phyloP scores from a whole-genome alignment of 176 grass and related monocot species.

The Triticum monococcum region DNA sequence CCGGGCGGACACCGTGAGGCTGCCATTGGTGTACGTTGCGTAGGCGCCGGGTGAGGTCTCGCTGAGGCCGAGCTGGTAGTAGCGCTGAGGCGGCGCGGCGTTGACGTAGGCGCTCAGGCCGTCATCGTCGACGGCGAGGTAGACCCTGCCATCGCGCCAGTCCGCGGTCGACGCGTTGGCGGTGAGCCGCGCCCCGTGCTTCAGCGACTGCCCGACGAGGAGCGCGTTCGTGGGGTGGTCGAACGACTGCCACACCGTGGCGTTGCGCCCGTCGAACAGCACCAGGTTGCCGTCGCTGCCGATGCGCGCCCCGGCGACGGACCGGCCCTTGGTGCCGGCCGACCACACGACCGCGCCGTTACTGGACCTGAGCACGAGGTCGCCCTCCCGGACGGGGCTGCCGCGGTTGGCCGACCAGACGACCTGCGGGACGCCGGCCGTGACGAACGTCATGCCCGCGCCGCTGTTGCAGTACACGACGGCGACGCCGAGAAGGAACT shows the following conservation, averaged over 20 bases:
- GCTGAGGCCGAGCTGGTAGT: slow-evolving; percentile 15
- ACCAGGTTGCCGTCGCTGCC: slow-evolving; percentile 42
- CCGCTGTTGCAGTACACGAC: slow-evolving; percentile 54
- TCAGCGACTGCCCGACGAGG: slow-evolving; percentile 40
- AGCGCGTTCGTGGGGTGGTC: slow-evolving; percentile 53
- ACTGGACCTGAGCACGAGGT: slow-evolving; percentile 19
- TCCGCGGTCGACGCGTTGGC: slow-evolving; percentile 12
- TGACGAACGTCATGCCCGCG: slow-evolving; percentile 20
- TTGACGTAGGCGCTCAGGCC: slow-evolving; percentile 25
- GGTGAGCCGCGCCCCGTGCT: neutral
- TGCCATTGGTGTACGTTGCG: slow-evolving; percentile 29
- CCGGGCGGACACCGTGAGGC: neutral
- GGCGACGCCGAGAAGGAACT: slow-evolving; percentile 42
- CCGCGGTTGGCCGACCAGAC: slow-evolving; percentile 53
- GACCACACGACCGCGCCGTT: slow-evolving; percentile 27
- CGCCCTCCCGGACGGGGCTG: slow-evolving; percentile 24
- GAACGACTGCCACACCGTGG: slow-evolving; percentile 45
- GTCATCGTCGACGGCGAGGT: slow-evolving; percentile 24
- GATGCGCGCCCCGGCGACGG: slow-evolving; percentile 27
- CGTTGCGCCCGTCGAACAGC: slow-evolving; percentile 18
- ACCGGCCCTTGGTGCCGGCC: neutral
- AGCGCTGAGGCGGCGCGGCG: slow-evolving; percentile 30
- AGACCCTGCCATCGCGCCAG: slow-evolving; percentile 29
- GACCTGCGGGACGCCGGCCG: slow-evolving; percentile 32
- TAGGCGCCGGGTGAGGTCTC: neutral